Evolutionary conservation across 257 asterid genomes (phyloP).

Genomic region (Euphrasia confusa): DNA sequence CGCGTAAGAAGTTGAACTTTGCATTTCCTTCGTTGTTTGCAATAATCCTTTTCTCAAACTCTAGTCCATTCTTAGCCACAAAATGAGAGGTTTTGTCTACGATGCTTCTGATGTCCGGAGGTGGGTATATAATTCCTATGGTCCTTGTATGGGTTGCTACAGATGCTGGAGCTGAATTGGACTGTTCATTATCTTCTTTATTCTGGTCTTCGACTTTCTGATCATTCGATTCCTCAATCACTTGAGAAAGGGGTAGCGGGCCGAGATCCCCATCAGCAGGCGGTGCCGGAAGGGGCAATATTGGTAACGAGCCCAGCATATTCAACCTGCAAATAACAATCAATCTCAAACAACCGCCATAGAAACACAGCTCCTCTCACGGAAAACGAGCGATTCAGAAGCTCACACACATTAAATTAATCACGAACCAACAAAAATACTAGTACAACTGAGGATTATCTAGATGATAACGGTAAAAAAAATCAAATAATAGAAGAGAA

Average conservation of each 20-base stretch:
- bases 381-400: background rate
- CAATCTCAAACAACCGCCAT: background rate
- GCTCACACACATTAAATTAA: background rate
- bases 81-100: conserved; percentile 85
- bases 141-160: conserved; percentile 80
- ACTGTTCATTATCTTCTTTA: conserved; percentile 22
- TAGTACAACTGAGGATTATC: too few species aligned
- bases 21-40: conserved; percentile 78
- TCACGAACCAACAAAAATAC: too few species aligned
- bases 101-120: conserved; percentile 78
- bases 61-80: conserved; percentile 87
- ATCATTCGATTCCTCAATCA: conserved; percentile 29
- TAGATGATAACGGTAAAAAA: too few species aligned
- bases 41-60: conserved; percentile 75
- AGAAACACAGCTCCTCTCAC: background rate
- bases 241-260: conserved; percentile 47
- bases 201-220: conserved; percentile 33
- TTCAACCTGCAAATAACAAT: conserved; percentile 32
- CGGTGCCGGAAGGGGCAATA: conserved; percentile 84
- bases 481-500: too few species aligned
- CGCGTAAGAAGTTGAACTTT: conserved; percentile 67
- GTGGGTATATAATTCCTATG: conserved; percentile 89
- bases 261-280: conserved; percentile 76
- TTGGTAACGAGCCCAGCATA: conserved; percentile 65
- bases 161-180: conserved; percentile 39